A percentile compares a stretch with the other conserved stretches of the same genome.
Conservation (phyloP, 2,329 filamentous ascomycete species). For the Xylariales sp. region DNA sequence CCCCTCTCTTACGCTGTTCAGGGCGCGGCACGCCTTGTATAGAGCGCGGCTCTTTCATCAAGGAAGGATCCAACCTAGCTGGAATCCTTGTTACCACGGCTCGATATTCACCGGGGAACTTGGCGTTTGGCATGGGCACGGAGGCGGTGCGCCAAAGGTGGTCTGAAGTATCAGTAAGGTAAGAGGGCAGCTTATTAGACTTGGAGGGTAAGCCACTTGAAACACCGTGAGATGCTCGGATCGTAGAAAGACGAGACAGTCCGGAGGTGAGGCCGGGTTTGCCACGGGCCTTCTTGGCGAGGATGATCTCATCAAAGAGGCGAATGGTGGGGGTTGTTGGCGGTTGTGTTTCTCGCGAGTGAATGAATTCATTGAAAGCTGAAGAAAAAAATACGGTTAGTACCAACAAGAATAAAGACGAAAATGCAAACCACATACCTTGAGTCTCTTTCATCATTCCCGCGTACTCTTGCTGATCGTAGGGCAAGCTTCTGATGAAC, state of each 20-base stretch:
- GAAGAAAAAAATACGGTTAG: constrained; percentile 39
- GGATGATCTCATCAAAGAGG: constrained; percentile 85
- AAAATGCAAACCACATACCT: constrained; percentile 57
- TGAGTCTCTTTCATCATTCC: constrained; percentile 74
- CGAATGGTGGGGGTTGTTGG: constrained; percentile 74
- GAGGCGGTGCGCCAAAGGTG: constrained; percentile 81
- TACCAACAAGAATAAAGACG: constrained; percentile 5
- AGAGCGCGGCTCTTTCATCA: constrained; percentile 92
- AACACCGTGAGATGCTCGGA: constrained; percentile 66
- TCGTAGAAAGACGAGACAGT: constrained; percentile 70
- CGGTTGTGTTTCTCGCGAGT: constrained; percentile 77
- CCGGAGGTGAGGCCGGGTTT: constrained; percentile 74
- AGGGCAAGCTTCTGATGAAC: constrained; percentile 72
- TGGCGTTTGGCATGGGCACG: constrained; percentile 69
- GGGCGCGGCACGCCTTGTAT: constrained; percentile 86
- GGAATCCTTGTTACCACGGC: constrained; percentile 74
- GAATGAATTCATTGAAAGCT: constrained; percentile 86
- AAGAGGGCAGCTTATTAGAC: constrained; percentile 62
- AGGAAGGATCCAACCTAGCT: constrained; percentile 81
- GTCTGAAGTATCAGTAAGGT: constrained; percentile 78
- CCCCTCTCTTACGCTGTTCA: constrained; percentile 61
- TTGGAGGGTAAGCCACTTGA: constrained; percentile 55
- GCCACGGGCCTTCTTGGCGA: constrained; percentile 78
- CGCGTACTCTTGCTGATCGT: constrained; percentile 74
- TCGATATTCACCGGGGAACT: constrained; percentile 72